Base-by-base conservation (phyloP, 768 basidiomycete species). In the Tricholoma matsutake region DNA sequence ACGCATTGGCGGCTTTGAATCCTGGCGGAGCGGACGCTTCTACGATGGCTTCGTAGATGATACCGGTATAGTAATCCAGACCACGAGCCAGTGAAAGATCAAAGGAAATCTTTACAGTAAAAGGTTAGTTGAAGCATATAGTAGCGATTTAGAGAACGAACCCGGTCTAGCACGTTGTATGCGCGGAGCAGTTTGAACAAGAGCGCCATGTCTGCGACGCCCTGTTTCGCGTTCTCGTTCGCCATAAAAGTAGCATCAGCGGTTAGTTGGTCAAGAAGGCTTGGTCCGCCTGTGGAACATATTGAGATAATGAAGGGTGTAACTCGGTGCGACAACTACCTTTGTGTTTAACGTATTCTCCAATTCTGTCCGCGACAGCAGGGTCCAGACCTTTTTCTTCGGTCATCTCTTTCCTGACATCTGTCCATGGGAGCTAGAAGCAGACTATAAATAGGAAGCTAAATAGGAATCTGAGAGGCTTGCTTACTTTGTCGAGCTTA, bases 21-120 rank as follows among this genome's bases (percentile, higher is more conserved):
- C 86, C 87, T 0, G 96, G 96, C 1, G 96, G 95, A 0, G 96
- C 96, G 8, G 96, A 98, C 1, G 88, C 92, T 69, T 93, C 94
- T 41, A 94, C 92, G 63, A 92, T 85, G 45, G 94, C 97, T 75
- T 99, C 96, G 75, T 96, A 98, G 72, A 98, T 98, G 68, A 99
- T 88, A 16, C 97, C 97, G 1, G 96, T 99, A 76, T 99, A 98
- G 75, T 99, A 98, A 73, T 98, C 97, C 20, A 98, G 83, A 39
- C 96, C 96, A 32, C 96, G 89, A n/a, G 96, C 96, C 13, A 99
- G 86, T 2, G 95, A 97, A 64, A 98, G 83, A 74, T 99, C 96
- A 70, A 99, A 98, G 2, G 93, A 96, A 68, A 99, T 84, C 92
- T 95, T 64, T 0, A 25, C 32, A 64, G 13, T n/a, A 60, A 32